Conservation (phyloP, 495 filamentous ascomycete species). For the Collariella sp. region DNA sequence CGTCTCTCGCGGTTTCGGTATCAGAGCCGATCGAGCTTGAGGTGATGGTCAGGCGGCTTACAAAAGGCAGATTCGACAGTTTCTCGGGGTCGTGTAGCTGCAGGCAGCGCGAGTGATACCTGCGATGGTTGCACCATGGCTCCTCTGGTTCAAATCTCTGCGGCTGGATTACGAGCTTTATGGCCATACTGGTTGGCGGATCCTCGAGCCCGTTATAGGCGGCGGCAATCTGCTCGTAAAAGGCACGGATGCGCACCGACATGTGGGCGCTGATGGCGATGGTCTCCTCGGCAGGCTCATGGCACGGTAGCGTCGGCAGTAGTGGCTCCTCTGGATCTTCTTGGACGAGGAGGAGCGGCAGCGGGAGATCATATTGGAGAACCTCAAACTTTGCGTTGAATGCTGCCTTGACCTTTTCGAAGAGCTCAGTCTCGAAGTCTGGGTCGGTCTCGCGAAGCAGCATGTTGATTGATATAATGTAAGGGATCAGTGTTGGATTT, state of each 20-base stretch:
- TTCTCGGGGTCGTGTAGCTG: constrained; percentile 13
- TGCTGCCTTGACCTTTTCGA: too few relatives aligned
- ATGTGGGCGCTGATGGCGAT: background rate
- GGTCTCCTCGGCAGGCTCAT: background rate
- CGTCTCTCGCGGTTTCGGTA: too few relatives aligned
- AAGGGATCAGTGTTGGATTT: too few relatives aligned
- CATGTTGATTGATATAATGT: too few relatives aligned
- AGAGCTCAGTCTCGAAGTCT: too few relatives aligned
- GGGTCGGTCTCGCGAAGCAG: too few relatives aligned
- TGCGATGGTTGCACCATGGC: constrained; percentile 19
- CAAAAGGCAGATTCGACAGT: constrained; percentile 12
- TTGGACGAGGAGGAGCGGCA: too few relatives aligned
- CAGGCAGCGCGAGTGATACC: constrained; percentile 19
- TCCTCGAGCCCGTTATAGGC: background rate
- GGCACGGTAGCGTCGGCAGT: too few relatives aligned
- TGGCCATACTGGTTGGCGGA: background rate
- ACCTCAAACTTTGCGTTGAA: too few relatives aligned
- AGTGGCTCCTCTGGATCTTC: too few relatives aligned
- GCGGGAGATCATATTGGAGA: too few relatives aligned
- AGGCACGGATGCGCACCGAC: background rate
- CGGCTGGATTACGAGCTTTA: background rate
- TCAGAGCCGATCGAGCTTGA: too few relatives aligned
- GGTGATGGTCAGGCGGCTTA: constrained; percentile 15
- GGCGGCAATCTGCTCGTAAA: constrained; percentile 1
- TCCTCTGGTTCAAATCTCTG: constrained; percentile 18